Percentiles rank a stretch among this genome's conserved stretches.
phyloP scores from a whole-genome alignment of 176 grass and related monocot species.

The Chloris gayana region DNA sequence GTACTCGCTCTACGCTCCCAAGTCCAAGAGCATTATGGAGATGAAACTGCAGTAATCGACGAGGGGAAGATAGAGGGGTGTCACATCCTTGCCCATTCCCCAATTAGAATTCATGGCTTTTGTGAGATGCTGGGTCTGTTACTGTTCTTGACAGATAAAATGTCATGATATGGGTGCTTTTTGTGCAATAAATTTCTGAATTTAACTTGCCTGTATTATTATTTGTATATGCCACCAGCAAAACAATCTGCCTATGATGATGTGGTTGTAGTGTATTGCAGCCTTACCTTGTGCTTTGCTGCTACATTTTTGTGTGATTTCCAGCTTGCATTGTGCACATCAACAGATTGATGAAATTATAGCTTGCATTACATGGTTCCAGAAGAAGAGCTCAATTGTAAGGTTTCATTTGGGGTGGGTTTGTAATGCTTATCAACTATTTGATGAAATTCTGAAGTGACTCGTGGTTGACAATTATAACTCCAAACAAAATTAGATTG shows the following conservation, averaged over 20 bases:
- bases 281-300: background rate
- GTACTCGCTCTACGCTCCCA: slow-evolving; percentile 81
- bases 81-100: background rate
- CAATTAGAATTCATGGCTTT: background rate
- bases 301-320: background rate
- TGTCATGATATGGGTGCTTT: slow-evolving; percentile 15
- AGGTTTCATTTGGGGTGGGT: background rate
- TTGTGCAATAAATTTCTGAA: slow-evolving; percentile 40
- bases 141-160: background rate
- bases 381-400: background rate
- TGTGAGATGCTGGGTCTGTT: background rate
- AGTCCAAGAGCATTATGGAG: slow-evolving; percentile 85
- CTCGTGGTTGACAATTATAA: background rate
- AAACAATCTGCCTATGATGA: background rate
- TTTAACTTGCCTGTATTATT: background rate
- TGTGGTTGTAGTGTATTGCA: background rate
- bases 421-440: background rate
- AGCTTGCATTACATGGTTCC: background rate
- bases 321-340: background rate
- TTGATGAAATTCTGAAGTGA: slow-evolving; percentile 14
- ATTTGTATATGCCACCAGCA: background rate
- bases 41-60: slow-evolving; percentile 49
- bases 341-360: background rate
- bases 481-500: background rate
- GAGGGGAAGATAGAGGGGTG: background rate